Percentiles rank a stretch among this genome's conserved stretches.
phyloP scores from a whole-genome alignment of 768 basidiomycete genomes.

The Daedalea quercina region DNA sequence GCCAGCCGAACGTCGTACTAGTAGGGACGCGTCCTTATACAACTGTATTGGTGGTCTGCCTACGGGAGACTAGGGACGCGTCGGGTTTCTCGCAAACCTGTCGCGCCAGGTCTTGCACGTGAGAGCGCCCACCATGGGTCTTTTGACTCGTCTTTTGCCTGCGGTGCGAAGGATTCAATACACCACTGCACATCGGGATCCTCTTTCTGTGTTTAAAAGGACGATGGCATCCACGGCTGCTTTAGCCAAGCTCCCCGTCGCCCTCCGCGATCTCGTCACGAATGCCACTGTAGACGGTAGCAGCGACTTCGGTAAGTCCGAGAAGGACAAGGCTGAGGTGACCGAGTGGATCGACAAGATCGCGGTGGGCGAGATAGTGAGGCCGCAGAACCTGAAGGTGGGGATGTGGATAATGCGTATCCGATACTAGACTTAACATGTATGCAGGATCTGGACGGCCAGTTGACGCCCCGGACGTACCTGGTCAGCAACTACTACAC shows the following conservation, averaged over 20 bases:
- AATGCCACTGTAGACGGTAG: conserved; percentile 34
- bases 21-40: too few species aligned
- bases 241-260: conserved; percentile 20
- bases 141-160: conserved; percentile 1
- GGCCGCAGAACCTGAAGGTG: conserved; percentile 45
- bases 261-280: conserved; percentile 43
- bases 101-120: not conserved
- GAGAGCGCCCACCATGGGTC: not conserved
- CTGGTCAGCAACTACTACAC: conserved; percentile 80
- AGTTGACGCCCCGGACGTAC: conserved; percentile 76
- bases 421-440: conserved; percentile 3
- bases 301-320: conserved; percentile 43
- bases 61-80: too few species aligned
- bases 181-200: conserved; percentile 5
- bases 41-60: too few species aligned
- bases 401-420: not conserved
- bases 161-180: not conserved
- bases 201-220: conserved; percentile 3
- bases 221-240: conserved; percentile 21
- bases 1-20: too few species aligned
- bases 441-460: conserved; percentile 60
- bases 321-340: conserved; percentile 59
- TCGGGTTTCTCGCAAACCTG: too few species aligned
- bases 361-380: conserved; percentile 39
- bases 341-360: conserved; percentile 66